phyloP scores from a whole-genome alignment of 2,329 filamentous ascomycete genomes.

The Trichoderma aggressivum region DNA sequence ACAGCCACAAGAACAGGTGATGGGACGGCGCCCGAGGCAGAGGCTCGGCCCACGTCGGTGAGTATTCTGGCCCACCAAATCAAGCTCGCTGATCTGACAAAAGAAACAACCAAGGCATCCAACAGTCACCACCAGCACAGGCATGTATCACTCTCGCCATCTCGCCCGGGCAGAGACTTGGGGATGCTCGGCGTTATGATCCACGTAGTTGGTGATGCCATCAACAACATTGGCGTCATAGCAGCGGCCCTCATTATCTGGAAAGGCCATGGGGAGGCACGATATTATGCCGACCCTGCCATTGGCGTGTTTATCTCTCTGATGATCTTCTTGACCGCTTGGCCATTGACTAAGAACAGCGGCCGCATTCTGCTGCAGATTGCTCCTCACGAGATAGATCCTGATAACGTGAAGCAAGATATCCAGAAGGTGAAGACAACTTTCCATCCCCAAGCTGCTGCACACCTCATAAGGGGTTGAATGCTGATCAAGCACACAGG shows the following conservation, averaged over 20 bases:
- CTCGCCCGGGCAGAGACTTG: slow-evolving; percentile 53
- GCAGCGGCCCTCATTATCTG: slow-evolving; percentile 67
- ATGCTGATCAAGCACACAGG: slow-evolving; percentile 36
- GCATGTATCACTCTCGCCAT: slow-evolving; percentile 36
- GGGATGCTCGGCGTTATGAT: slow-evolving; percentile 68
- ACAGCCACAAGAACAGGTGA: slow-evolving; percentile 16
- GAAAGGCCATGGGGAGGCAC: slow-evolving; percentile 53
- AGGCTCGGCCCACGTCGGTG: slow-evolving; percentile 22
- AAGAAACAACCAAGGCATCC: neutral
- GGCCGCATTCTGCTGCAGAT: slow-evolving; percentile 67
- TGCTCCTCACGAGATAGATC: slow-evolving; percentile 56
- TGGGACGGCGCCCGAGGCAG: slow-evolving; percentile 15
- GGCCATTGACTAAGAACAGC: slow-evolving; percentile 59
- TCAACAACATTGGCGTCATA: slow-evolving; percentile 76
- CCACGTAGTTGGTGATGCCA: slow-evolving; percentile 68
- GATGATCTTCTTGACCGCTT: slow-evolving; percentile 65
- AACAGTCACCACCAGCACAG: slow-evolving; percentile 47
- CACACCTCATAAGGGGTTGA: neutral
- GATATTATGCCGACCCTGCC: slow-evolving; percentile 70
- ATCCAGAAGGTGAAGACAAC: slow-evolving; percentile 53
- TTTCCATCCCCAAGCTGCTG: neutral
- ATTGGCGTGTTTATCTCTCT: slow-evolving; percentile 66
- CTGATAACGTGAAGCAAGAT: slow-evolving; percentile 64
- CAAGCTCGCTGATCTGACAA: neutral
- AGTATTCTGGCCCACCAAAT: neutral